Evolutionary conservation across 2,329 filamentous ascomycete genomes (phyloP).

Genomic region (Colletotrichum sp.): DNA sequence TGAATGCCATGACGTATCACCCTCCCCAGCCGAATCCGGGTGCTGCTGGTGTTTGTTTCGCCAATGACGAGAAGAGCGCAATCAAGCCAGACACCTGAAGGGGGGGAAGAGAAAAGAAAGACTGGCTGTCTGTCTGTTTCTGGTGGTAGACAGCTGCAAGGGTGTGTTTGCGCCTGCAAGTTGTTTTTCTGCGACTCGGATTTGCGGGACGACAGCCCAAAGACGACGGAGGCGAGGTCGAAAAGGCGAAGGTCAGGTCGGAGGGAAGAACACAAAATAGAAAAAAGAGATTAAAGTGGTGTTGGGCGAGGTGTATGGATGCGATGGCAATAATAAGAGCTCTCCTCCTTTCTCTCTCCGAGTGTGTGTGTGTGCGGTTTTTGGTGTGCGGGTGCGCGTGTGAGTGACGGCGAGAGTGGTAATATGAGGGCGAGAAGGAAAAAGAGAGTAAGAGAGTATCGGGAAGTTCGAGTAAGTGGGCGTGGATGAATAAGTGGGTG

Average conservation of each 20-base stretch:
- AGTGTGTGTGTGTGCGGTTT: not conserved
- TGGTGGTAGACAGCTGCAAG: not conserved
- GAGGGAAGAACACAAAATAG: not conserved
- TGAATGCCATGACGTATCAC: constrained; percentile 35
- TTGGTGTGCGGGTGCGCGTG: not conserved
- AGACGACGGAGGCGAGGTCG: not conserved
- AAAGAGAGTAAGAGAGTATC: not conserved
- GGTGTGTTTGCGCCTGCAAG: not conserved
- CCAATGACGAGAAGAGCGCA: constrained; percentile 11
- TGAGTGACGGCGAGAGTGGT: not conserved
- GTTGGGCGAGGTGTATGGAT: constrained; percentile 6
- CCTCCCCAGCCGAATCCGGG: constrained; percentile 15
- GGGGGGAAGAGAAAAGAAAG: constrained; percentile 7
- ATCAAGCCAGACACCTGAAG: not conserved
- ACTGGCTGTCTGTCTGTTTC: not conserved
- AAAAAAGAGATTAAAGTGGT: not conserved
- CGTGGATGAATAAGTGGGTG: constrained; percentile 16
- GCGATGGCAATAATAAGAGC: constrained; percentile 4
- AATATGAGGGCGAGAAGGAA: not conserved
- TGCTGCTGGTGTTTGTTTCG: constrained; percentile 13
- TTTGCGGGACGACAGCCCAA: not conserved
- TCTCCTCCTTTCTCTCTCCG: not conserved
- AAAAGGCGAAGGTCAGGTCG: not conserved
- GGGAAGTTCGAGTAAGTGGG: not conserved
- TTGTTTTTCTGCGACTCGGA: not conserved